phyloP scores from a whole-genome alignment of 345 rosid genomes.

The Physaria fendleri region DNA sequence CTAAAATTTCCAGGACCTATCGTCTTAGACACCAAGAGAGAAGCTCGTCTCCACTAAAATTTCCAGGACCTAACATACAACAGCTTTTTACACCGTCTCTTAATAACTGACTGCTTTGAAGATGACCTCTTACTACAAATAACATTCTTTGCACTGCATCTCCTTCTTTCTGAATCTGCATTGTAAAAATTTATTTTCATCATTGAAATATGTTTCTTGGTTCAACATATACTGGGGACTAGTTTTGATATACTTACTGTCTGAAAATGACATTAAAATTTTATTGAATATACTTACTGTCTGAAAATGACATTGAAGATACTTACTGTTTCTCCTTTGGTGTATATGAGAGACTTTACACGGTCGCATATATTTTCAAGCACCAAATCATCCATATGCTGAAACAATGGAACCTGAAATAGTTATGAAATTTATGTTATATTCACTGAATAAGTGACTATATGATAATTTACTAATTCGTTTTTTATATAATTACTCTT shows the following conservation, averaged over 20 bases:
- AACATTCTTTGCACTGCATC: slow-evolving; percentile 95
- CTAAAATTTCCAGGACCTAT: slow-evolving; percentile 95
- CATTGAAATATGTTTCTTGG: not conserved
- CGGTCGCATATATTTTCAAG: slow-evolving; percentile 91
- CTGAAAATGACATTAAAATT: no score
- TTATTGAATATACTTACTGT: no score
- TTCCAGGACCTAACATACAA: slow-evolving; percentile 97
- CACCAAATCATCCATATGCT: slow-evolving; percentile 93
- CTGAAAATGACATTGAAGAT: no score
- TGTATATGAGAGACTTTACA: slow-evolving; percentile 86
- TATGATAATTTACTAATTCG: no score
- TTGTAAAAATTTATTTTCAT: not conserved
- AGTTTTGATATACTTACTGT: no score
- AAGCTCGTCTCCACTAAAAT: slow-evolving; percentile 95
- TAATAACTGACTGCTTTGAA: slow-evolving; percentile 88
- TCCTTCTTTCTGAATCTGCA: slow-evolving; percentile 83
- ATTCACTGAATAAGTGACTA: no score
- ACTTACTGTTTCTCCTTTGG: slow-evolving; percentile 91
- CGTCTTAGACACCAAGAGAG: slow-evolving; percentile 87
- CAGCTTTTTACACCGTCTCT: slow-evolving; percentile 81
- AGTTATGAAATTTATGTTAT: no score
- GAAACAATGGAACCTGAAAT: slow-evolving; percentile 84
- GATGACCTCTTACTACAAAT: slow-evolving; percentile 93
- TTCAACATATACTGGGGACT: no score
- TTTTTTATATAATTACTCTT: no score